phyloP scores from a whole-genome alignment of 768 basidiomycete species.

The Phylloporus arenicola region DNA sequence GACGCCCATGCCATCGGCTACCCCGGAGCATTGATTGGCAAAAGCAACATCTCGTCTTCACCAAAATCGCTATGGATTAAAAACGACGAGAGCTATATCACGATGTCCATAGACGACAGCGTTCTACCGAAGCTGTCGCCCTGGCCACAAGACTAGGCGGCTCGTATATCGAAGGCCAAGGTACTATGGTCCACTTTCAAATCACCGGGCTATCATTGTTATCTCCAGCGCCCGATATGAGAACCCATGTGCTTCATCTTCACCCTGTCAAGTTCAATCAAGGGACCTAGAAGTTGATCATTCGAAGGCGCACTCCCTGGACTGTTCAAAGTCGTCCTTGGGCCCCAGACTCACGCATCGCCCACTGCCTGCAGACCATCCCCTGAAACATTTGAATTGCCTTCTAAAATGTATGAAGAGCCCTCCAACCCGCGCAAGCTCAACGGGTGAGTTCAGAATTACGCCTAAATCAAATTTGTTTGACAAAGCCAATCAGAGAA shows the following conservation, averaged over 20 bases:
- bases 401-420: background rate
- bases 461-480: background rate
- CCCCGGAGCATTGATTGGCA: background rate
- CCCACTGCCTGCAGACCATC: background rate
- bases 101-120: background rate
- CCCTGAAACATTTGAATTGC: background rate
- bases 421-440: background rate
- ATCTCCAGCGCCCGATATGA: constrained; percentile 13
- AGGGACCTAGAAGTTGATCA: constrained; percentile 1
- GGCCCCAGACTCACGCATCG: background rate
- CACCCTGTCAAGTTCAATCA: constrained; percentile 6
- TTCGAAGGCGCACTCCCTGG: constrained; percentile 4
- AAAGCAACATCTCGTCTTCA: too few relatives aligned
- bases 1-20: background rate
- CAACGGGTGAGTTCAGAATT: background rate
- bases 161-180: background rate
- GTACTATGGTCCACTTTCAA: background rate
- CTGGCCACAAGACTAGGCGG: background rate
- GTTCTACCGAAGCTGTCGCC: background rate
- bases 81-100: background rate
- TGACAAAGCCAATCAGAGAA: background rate
- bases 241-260: constrained; percentile 4
- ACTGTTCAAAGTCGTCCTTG: constrained; percentile 10
- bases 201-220: constrained; percentile 3
- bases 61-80: background rate